Evolutionary conservation across 2,329 filamentous ascomycete genomes (phyloP), one percentile per base, ranked within the genome.

Genomic region (Colletotrichum cuscutae): DNA sequence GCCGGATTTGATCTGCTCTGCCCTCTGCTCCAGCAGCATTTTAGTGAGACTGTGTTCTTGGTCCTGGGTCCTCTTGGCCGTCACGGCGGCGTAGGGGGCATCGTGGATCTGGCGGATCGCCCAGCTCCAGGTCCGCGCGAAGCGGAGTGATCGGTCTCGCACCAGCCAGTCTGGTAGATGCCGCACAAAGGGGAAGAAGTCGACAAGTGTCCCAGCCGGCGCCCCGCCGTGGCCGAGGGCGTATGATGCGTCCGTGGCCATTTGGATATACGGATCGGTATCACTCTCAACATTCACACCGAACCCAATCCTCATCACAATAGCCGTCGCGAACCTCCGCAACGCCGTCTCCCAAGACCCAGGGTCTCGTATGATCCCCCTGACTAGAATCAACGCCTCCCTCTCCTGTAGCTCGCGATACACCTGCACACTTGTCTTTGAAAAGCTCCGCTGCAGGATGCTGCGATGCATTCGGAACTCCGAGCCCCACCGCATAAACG

Each of bases 101-200:
- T 88, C 79, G 72, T 87, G 86, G 26, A 88, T 79, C 8, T 76
- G 78, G 19, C 78, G 77, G 72, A 86, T 84, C 1, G 82, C 79
- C 67, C 73, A 74, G 15, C 75, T 78, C 74, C 72, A 80, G n/a
- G 78, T 75, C 4, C 74, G 74, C 11, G 80, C 80, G 68, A 80
- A 79, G 46, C 74, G 77, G 24, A 81, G 76, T 1, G 79, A 79
- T 24, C 76, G 75, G 57, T 82, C 79, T 49, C 80, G 78, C 3
- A 80, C 70, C 4, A 75, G 9, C 75, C 80, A 84, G 24, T 79
- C 76, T 0, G 86, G 85, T 12, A 88, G 74, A 65, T 82, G 80
- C 54, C 79, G 80, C 13, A 84, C 76, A n/a, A 82, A 78, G 0
- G 87, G 87, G 65, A 88, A 86, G 73, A 85, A 82, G 75, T 88